Base-by-base conservation (phyloP, 225 moss, liverwort and hornwort species). In the Polytrichum formosum region DNA sequence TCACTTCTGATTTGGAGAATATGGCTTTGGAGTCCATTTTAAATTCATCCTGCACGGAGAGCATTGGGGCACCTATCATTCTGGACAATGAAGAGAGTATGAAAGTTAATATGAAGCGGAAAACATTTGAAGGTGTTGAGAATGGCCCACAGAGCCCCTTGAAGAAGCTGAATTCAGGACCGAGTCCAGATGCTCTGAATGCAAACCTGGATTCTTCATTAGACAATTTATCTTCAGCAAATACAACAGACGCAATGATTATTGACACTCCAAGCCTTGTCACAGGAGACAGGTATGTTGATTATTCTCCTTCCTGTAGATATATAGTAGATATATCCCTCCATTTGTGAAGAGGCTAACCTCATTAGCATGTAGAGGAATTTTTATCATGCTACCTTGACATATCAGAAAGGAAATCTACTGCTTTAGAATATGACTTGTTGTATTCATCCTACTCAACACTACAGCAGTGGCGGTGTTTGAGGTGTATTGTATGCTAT, bases 111-210 rank as follows among this genome's bases (percentile, higher is more conserved):
- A 64, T 63, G 1, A 80, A 78, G 26, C 77, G 80, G 54, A 83
- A 77, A 68, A 63, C 79, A 17, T 76, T 77, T 58, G 80, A 74
- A 66, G 83, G 71, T 54, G 86, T 68, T 2, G 74, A 56, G 17
- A 76, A 74, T 56, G 78, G 65, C 31, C 73, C 70, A 63, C 80
- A 69, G 8, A 69, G 65, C 35, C 86, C 83, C 18, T 76, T 67
- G 61, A 80, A 83, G 58, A 83, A 86, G 68, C 78, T 70, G 75
- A 76, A 83, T 64, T 53, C 80, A 53, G 73, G 80, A 67, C 70
- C 65, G 54, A 46, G 69, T 56, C 70, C 78, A n/a, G 80, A 76
- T 68, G 63, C 31, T 55, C 27, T 55, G 37, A 66, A 37, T 30
- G 61, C 64, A 62, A 75, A 78, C 67, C 28, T 35, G 71, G 76